Evolutionary conservation across 2,329 filamentous ascomycete genomes (phyloP), one percentile per base, ranked within the genome.

Genomic region (Aspergillus costaricaensis): DNA sequence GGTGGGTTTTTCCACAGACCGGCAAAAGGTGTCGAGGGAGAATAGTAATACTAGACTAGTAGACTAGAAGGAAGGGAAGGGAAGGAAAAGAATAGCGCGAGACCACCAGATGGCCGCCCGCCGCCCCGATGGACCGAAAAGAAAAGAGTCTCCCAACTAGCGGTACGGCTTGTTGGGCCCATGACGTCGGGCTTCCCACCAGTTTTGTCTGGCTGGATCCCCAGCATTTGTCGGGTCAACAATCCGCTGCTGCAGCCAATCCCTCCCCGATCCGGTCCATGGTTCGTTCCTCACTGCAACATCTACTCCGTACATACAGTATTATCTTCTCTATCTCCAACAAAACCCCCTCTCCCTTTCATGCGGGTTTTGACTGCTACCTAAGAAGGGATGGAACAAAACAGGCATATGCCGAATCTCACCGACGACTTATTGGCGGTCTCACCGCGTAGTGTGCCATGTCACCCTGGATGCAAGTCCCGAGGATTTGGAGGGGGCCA

Each of bases 81-180:
- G 25, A 27, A 27, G 25, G 25, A 27, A 27, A 27, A 30, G 47
- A 50, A 30, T 17, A 49, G 32, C 32, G 32, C 32, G 4, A 36
- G 32, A 36, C 10, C 30, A 32, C 10, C 32, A 36, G 32, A 15
- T 36, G 32, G 32, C 32, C 32, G 27, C 27, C 27, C 32, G 27
- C 9, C 27, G 27, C 27, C 32, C 32, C 32, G 32, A 36, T 36
- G 12, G 32, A 36, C 32, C 32, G 32, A 36, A 36, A 36, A 14
- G 10, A 5, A 36, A 9, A 14, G 30, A 36, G 10, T 14, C 32
- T 36, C 68, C 64, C 68, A 68, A 69, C 66, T 68, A 59, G 57
- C 58, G 55, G 49, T 54, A 47, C 38, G 50, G 58, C 62, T 69
- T 70, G 68, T 70, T 70, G 68, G 67, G 68, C 67, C 64, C 66